phyloP scores from a whole-genome alignment of 768 basidiomycete species.

The Neoboletus subvelutipes region DNA sequence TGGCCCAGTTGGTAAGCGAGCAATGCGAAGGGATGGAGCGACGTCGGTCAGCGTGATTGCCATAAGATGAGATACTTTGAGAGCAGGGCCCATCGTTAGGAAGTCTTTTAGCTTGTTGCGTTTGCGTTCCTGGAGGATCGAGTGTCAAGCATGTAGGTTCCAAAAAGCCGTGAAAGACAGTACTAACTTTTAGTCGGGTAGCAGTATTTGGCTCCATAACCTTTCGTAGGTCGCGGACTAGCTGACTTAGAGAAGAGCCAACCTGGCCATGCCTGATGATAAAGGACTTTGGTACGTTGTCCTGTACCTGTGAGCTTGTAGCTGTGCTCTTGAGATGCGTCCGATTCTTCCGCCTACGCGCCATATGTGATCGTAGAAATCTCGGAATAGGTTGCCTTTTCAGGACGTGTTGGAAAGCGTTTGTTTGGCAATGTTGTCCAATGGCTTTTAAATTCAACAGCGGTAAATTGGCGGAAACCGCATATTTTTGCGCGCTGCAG shows the following conservation, averaged over 20 bases:
- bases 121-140: slow-evolving; percentile 70
- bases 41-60: slow-evolving; percentile 87
- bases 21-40: slow-evolving; percentile 82
- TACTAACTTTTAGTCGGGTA: slow-evolving; percentile 75
- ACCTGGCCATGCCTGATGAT: slow-evolving; percentile 96
- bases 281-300: slow-evolving; percentile 79
- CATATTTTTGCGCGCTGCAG: too few relatives aligned
- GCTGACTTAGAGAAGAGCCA: slow-evolving; percentile 79
- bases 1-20: slow-evolving; percentile 86
- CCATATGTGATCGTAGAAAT: slow-evolving; percentile 35
- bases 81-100: slow-evolving; percentile 83
- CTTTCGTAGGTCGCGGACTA: slow-evolving; percentile 90
- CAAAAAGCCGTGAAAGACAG: background rate
- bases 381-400: slow-evolving; percentile 22
- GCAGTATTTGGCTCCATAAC: slow-evolving; percentile 99
- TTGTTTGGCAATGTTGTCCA: slow-evolving; percentile 29
- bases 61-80: slow-evolving; percentile 89
- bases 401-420: slow-evolving; percentile 6
- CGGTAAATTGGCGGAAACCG: background rate
- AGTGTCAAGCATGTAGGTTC: slow-evolving; percentile 11
- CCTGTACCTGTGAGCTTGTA: slow-evolving; percentile 33
- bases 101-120: slow-evolving; percentile 93
- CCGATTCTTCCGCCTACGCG: slow-evolving; percentile 71
- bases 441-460: background rate
- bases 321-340: slow-evolving; percentile 71